Evolutionary conservation across 345 rosid genomes (phyloP).

Genomic region (Arabidopsis arenosa): DNA sequence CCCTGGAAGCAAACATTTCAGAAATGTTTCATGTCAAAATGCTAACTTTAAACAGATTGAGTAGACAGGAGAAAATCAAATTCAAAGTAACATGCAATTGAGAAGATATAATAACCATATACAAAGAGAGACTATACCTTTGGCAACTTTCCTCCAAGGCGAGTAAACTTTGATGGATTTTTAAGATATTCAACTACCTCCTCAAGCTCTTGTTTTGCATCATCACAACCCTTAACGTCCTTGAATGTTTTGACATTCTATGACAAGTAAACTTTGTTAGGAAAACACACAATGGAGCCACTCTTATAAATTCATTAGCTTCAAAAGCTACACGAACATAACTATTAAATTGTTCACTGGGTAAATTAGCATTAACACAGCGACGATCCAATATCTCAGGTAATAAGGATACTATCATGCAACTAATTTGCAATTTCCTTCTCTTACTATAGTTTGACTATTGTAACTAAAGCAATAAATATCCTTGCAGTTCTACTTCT

Average conservation of each 20-base stretch:
- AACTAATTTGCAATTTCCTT: constrained; percentile 19
- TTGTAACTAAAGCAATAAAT: constrained; percentile 1
- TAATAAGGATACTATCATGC: constrained; percentile 22
- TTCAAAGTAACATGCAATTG: constrained; percentile 5
- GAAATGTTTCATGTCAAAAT: constrained; percentile 21
- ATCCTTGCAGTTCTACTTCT: constrained; percentile 7
- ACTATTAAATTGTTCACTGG: background rate
- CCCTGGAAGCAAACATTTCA: constrained; percentile 61
- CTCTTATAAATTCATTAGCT: background rate
- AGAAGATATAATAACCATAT: constrained; percentile 7
- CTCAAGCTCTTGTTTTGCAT: constrained; percentile 99
- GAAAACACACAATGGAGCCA: background rate
- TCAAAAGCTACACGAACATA: constrained; percentile 26
- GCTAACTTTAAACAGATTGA: constrained; percentile 4
- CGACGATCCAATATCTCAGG: constrained; percentile 4
- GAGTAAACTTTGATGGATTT: constrained; percentile 94
- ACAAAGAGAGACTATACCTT: constrained; percentile 63
- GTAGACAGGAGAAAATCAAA: constrained; percentile 9
- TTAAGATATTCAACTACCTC: constrained; percentile 97
- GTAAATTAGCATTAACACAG: constrained; percentile 5
- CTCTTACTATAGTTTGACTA: constrained; percentile 7
- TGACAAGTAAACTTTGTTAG: constrained; percentile 45
- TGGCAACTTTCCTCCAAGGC: constrained; percentile 98
- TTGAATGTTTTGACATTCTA: constrained; percentile 98
- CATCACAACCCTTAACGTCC: constrained; percentile 99